Base-by-base conservation (phyloP, 1,284 basidiomycete genomes). In the Takashimella koratensis region DNA sequence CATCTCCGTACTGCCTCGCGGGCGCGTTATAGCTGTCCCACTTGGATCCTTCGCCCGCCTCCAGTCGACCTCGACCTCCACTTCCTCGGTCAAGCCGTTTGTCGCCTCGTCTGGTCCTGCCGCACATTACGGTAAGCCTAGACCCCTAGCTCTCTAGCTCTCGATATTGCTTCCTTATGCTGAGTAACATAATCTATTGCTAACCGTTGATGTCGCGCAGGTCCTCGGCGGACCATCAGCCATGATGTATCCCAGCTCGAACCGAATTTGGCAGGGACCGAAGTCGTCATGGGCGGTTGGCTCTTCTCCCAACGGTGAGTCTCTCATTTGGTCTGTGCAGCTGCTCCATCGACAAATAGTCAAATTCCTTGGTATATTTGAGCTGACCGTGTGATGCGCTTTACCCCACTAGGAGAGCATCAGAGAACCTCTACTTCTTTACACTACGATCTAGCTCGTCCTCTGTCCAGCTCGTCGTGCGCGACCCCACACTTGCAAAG, bases 381-480 rank as follows among this genome's bases (percentile, higher is more conserved):
- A n/a, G n/a, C n/a, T 36, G 30, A 8, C 16, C 30, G 16, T 36
- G 8, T 36, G 8, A 36, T 36, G 30, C 30, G 69, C 90, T 67
- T 86, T 86, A 48, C 90, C 92, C 78, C 84, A 86, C 75, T 3
- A 71, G 71, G 27, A 64, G 71, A 51, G 71, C 71, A 5, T 71
- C 67, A 5, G 71, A 68, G 26, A 67, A 61, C 20, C 64, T 75
- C 5, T 64, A 69, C 58, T 76, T 75, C 59, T 74, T 75, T 64
- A 86, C 85, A 21, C 80, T 96, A 63, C 86, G 84, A 63, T 90
- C 94, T 71, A 79, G 84, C 45, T 81, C 81, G 56, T 87, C 88
- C 43, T 82, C 81, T 0, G 66, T 77, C 5, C 93, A 96, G 75
- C 84, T 96, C 52, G 80, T 90, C 59, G 82, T 57, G 76, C 65